Evolutionary conservation across 176 grass and related monocot species (phyloP).

Genomic region (Olyra latifolia): DNA sequence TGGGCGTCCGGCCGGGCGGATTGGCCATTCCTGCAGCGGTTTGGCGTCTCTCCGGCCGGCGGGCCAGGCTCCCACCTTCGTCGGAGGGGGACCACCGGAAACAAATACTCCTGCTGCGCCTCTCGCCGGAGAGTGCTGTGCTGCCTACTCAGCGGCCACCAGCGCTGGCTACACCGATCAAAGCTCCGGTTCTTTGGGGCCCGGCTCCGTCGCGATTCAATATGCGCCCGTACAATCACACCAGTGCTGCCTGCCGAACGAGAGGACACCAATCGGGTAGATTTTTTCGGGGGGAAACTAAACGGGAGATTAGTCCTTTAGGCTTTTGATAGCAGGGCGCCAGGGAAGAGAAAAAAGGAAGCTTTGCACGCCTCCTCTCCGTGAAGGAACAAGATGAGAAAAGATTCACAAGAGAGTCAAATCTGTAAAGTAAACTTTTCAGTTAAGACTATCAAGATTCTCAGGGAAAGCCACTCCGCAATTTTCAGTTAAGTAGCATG

Average conservation of each 20-base stretch:
- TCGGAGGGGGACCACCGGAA: conserved; percentile 21
- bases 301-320: background rate
- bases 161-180: conserved; percentile 10
- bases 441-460: conserved; percentile 13
- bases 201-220: background rate
- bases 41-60: background rate
- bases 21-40: background rate
- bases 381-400: background rate
- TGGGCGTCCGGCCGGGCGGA: conserved; percentile 12
- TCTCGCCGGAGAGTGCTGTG: background rate
- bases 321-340: background rate
- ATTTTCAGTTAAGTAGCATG: conserved; percentile 10
- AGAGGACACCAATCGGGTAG: background rate
- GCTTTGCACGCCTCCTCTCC: background rate
- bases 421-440: conserved; percentile 9
- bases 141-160: conserved; percentile 34
- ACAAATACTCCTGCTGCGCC: background rate
- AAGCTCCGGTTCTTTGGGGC: conserved; percentile 10
- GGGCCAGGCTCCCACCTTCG: conserved; percentile 17
- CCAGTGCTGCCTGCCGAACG: background rate
- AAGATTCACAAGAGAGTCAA: background rate
- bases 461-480: background rate
- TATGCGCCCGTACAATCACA: conserved; percentile 16
- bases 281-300: background rate
- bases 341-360: background rate